Base-by-base conservation (phyloP, 176 grass and related monocot genomes). In the Pontederia paniculata region DNA sequence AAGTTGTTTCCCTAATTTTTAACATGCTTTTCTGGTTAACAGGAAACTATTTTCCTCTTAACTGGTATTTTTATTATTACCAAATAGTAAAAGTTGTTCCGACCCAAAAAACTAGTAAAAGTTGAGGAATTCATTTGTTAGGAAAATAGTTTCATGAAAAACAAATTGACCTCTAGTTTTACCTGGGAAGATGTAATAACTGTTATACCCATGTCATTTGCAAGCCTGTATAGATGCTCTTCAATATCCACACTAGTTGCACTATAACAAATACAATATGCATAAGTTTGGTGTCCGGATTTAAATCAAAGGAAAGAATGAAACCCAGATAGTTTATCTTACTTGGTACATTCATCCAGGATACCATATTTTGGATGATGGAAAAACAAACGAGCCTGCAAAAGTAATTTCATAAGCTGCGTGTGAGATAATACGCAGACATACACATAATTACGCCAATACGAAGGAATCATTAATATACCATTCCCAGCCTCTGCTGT, bases 161-260 rank as follows among this genome's bases (percentile, higher is more conserved):
- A n/a, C n/a, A n/a, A n/a, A n/a, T n/a, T n/a, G n/a, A n/a, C n/a
- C n/a, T n/a, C n/a, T n/a, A 45, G 18, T 23, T 63, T 76, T 74
- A 91, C 86, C 63, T 97, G 93, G 23, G 93, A 90, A 13, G 93
- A 97, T 21, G 93, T 97, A 50, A 97, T 79, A 51, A 97, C 86
- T 5, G 93, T 90, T 83, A 91, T 97, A 23, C 83, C 86, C 93
- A 97, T 97, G 55, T 74, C 47, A 53, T 79, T 88, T 62, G 93
- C 86, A 21, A 97, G 77, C 50, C 80, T 91, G 57, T 97, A 97
- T 37, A 97, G 21, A 74, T 97, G 93, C 45, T 97, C 93, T 73
- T 97, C 93, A 25, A 97, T 86, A 97, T 97, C 93, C 37, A 97
- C 93, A 62, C 93, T 97, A 0, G 86, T 97, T 9, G 93, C 93